Base-by-base conservation (phyloP, 1,284 basidiomycete genomes). In the Tetrapyrgos nigripes region DNA sequence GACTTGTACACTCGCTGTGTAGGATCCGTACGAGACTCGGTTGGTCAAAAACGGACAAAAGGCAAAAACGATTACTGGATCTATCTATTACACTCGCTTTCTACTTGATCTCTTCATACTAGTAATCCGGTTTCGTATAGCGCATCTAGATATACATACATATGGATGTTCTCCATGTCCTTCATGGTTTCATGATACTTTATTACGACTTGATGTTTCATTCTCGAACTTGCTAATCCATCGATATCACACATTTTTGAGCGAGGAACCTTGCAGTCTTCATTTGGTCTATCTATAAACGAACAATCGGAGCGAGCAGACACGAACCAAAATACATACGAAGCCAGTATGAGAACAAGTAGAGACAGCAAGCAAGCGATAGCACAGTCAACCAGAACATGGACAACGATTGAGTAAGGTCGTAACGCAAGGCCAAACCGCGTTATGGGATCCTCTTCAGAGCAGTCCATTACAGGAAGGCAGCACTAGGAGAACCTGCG, bases 331-430 rank as follows among this genome's bases (percentile, higher is more conserved):
- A 33, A 51, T 58, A 52, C 49, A 53, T 28, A 53, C 13, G 37
- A 43, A 43, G 35, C 26, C 49, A 33, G 49, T 50, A 53, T 6
- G 29, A 28, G 49, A 37, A n/a, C 28, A 19, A 26, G 10, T 24
- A 23, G 21, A 35, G 19, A 24, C 21, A 28, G 49, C 46, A 49
- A 27, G 47, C 44, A 33, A 31, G 27, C 50, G 47, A 24, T 40
- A 49, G 33, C 26, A 33, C 31, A 53, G 24, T 43, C 43, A 48
- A 37, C 43, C 45, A 53, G 55, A 26, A 57, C 44, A 47, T 24
- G 31, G 44, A 31, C 31, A 40, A 51, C 24, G 5, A 51, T 21
- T 14, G 11, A 19, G 44, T 13, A 55, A 11, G 24, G n/a, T 40
- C 9, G 48, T 19, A 50, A 31, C 13, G 27, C 47, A 50, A 19